Conservation (phyloP, 768 basidiomycete genomes). For the Boletus rubroflammeus region DNA sequence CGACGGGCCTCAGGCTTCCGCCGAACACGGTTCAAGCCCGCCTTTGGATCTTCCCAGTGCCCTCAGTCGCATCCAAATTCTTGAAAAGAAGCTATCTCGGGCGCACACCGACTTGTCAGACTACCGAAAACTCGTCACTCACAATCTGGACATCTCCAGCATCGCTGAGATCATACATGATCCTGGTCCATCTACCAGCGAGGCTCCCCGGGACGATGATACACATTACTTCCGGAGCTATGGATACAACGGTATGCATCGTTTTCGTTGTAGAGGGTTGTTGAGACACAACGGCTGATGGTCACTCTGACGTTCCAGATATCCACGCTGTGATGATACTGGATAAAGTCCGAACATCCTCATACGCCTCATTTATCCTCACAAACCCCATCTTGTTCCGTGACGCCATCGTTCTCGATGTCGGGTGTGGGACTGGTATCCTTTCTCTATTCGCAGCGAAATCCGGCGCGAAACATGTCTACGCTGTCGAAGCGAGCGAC, state of each 20-base stretch:
- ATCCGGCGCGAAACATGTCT: constrained; percentile 86
- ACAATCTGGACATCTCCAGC: constrained; percentile 46
- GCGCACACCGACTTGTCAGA: constrained; percentile 60
- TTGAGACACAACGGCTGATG: background rate
- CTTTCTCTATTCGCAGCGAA: constrained; percentile 86
- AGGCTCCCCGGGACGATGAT: constrained; percentile 69
- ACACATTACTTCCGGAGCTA: constrained; percentile 93
- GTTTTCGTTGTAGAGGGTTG: background rate
- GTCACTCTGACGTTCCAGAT: constrained; percentile 41
- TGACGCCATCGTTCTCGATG: constrained; percentile 86
- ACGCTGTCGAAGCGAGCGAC: constrained; percentile 87
- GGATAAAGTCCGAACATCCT: constrained; percentile 89
- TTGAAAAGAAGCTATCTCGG: constrained; percentile 60
- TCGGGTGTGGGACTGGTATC: constrained; percentile 95
- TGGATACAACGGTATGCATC: constrained; percentile 68
- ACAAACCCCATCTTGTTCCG: constrained; percentile 77
- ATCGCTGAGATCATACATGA: constrained; percentile 44
- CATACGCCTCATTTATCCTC: constrained; percentile 89
- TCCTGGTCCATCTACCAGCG: constrained; percentile 22
- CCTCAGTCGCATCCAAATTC: constrained; percentile 45
- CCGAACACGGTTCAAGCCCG: constrained; percentile 1
- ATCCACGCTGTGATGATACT: constrained; percentile 97
- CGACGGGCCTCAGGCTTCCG: background rate
- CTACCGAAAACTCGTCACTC: constrained; percentile 55
- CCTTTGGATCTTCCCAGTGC: constrained; percentile 34